Evolutionary conservation across 108 stramenopile species (phyloP), one percentile per base, ranked within the genome.

Genomic region (Cylindrotheca fusiformis): DNA sequence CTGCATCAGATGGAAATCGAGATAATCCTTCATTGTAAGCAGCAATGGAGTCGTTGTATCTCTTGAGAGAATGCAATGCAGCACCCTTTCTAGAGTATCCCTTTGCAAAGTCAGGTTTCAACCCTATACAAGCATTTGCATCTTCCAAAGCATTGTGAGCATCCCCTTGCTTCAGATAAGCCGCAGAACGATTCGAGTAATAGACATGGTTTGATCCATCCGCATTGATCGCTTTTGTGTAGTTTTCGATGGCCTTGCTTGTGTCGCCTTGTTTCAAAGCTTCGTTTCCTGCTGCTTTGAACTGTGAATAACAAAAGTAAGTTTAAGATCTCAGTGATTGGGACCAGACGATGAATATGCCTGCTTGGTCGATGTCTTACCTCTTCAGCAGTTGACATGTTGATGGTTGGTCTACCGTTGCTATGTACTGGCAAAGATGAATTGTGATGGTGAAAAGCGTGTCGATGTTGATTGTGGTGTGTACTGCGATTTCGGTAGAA

Each of bases 171-270:
- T 78, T 80, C 65, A 99, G 77, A 61, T 97, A 95, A 19, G 99
- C 98, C 12, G 98, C 98, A 21, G 91, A 92, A n/a, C 99, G 88
- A 75, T 99, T 98, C 69, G 86, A 87, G 74, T 79, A 98, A 75
- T 91, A 98, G 23, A 97, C 91, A 77, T 97, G 95, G 72, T 97
- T 95, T 74, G 83, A 52, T 21, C 93, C 94, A 55, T 99, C 97
- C 52, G 89, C 60, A 57, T 89, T 78, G 69, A 99, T 99, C 52
- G 98, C 98, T 54, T 92, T 81, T 49, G 97, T 94, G 90, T 99
- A 99, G 31, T 77, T 51, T 59, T 88, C 87, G 65, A 99, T 97
- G 41, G 99, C 99, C 36, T 88, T 84, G 41, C 96, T 89, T 58
- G 81, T 78, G 44, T 98, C 90, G 29, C 91, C 84, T 1, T 84